These are phyloP conservation scores for Colletotrichum sp. DNA, from an alignment of 2,329 filamentous ascomycete genomes.

Conservation along the genomic window DNA sequence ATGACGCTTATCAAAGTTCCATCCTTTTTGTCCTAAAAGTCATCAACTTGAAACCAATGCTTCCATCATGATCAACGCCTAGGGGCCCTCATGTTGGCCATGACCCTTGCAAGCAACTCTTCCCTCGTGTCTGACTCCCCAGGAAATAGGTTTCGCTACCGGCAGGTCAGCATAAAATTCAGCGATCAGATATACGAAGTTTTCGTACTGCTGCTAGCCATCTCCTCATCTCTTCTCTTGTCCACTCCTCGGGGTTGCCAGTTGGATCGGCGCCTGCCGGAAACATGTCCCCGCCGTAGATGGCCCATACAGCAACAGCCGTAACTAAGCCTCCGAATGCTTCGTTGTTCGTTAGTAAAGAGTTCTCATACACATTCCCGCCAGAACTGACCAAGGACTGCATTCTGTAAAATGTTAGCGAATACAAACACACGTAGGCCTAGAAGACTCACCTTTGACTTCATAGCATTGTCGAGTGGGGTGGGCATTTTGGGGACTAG, in stretches of 20 bases:
- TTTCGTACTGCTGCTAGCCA: constrained; percentile 80
- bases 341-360: constrained; percentile 34
- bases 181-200: background rate
- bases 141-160: constrained; percentile 52
- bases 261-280: constrained; percentile 77
- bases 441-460: constrained; percentile 63
- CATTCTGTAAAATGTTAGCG: constrained; percentile 1
- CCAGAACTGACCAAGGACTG: constrained; percentile 9
- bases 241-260: constrained; percentile 76
- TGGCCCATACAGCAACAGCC: constrained; percentile 80
- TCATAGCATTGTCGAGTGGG: constrained; percentile 69
- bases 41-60: background rate
- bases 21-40: background rate
- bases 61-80: constrained; percentile 19
- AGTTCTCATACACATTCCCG: no score
- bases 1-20: background rate
- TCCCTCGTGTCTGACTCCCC: constrained; percentile 47
- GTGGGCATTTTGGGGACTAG: constrained; percentile 64
- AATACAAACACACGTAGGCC: background rate
- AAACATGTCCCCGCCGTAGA: constrained; percentile 87
- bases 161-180: constrained; percentile 10
- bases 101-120: constrained; percentile 50
- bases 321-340: constrained; percentile 84
- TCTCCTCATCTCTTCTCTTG: constrained; percentile 75
- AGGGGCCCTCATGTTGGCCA: constrained; percentile 51